phyloP scores from a whole-genome alignment of 2,329 filamentous ascomycete genomes.

The Mycogone perniciosa region DNA sequence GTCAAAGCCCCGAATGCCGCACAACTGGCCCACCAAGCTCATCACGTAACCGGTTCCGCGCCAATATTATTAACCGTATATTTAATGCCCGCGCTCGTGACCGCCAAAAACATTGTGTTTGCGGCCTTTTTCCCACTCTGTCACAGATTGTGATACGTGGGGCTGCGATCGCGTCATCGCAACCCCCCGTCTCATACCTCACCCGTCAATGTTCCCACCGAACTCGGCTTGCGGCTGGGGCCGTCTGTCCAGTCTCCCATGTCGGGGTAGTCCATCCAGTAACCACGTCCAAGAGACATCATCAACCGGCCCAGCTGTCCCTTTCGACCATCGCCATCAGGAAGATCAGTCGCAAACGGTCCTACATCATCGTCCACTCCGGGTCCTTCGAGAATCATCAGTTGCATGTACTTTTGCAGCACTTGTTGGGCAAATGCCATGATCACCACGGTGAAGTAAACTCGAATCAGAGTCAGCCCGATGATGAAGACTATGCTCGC shows the following conservation, averaged over 20 bases:
- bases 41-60: slow-evolving; percentile 1
- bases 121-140: slow-evolving; percentile 10
- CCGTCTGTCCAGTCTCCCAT: slow-evolving; percentile 63
- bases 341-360: slow-evolving; percentile 62
- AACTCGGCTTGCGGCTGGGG: slow-evolving; percentile 50
- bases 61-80: neutral
- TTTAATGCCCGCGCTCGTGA: slow-evolving; percentile 8
- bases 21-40: neutral
- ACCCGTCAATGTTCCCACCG: slow-evolving; percentile 26
- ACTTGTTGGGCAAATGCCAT: slow-evolving; percentile 76
- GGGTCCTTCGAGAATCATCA: slow-evolving; percentile 42
- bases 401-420: slow-evolving; percentile 56
- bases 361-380: slow-evolving; percentile 46
- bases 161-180: slow-evolving; percentile 16
- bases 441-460: slow-evolving; percentile 81
- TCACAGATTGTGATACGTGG: slow-evolving; percentile 13
- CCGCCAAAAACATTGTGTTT: slow-evolving; percentile 3
- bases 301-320: slow-evolving; percentile 74
- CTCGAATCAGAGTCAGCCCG: slow-evolving; percentile 64
- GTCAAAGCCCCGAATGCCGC: slow-evolving; percentile 12
- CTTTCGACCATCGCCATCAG: slow-evolving; percentile 73
- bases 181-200: slow-evolving; percentile 23
- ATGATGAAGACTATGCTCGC: slow-evolving; percentile 74
- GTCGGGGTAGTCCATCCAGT: slow-evolving; percentile 71
- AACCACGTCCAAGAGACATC: slow-evolving; percentile 65